Percentiles rank a stretch among this genome's conserved stretches.
phyloP scores from a whole-genome alignment of 345 rosid species.

The Hypericum androsaemum region DNA sequence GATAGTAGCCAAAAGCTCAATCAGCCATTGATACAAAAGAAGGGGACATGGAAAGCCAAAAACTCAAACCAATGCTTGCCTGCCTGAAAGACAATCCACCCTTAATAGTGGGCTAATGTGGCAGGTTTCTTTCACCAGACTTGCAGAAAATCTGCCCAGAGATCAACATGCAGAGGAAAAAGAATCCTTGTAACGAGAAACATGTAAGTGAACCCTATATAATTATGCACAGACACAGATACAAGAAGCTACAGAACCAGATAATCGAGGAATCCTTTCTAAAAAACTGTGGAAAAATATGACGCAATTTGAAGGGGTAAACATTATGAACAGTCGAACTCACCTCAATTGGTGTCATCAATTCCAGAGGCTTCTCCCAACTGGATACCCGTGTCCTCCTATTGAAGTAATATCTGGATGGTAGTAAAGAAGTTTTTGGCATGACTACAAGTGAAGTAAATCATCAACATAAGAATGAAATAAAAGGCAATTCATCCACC shows the following conservation, averaged over 20 bases:
- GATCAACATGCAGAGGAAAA: slow-evolving; percentile 8
- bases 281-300: neutral
- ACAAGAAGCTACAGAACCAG: neutral
- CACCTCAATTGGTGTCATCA: slow-evolving; percentile 94
- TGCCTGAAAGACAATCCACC: slow-evolving; percentile 6
- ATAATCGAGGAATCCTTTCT: neutral
- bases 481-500: too few species aligned
- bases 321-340: slow-evolving; percentile 21
- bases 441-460: neutral
- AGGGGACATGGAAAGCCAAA: neutral
- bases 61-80: slow-evolving; percentile 2
- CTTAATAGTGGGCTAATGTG: neutral
- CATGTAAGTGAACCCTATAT: neutral
- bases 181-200: slow-evolving; percentile 4
- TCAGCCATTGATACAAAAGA: slow-evolving; percentile 4
- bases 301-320: neutral
- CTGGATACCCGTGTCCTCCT: slow-evolving; percentile 65
- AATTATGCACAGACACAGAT: neutral
- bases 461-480: too few species aligned
- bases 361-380: slow-evolving; percentile 91
- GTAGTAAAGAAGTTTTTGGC: slow-evolving; percentile 6
- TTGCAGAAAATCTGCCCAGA: slow-evolving; percentile 8
- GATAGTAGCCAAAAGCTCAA: neutral
- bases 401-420: slow-evolving; percentile 74
- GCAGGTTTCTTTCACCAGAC: slow-evolving; percentile 12